Percentiles rank a stretch among this genome's conserved stretches.
Conservation (phyloP, 2,329 filamentous ascomycete species). For the Xylaria sp. region DNA sequence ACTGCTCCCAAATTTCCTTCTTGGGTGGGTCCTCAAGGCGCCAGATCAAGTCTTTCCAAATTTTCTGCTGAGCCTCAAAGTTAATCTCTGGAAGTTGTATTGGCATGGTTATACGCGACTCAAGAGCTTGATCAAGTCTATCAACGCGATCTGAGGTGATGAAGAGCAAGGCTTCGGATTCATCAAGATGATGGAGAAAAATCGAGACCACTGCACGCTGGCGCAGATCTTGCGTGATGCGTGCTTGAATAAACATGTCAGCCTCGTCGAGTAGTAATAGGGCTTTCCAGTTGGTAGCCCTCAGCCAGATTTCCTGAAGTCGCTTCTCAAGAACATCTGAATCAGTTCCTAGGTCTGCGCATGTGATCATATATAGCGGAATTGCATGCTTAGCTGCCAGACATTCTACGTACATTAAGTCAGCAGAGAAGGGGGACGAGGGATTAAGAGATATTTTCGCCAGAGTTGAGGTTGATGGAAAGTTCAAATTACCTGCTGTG, state of each 20-base stretch:
- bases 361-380: conserved; percentile 36
- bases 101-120: conserved; percentile 21
- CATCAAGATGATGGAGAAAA: conserved; percentile 35
- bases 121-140: conserved; percentile 19
- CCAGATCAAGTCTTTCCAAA: conserved; percentile 22
- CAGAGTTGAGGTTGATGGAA: neutral
- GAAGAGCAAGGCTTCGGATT: conserved; percentile 32
- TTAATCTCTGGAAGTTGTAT: conserved; percentile 17
- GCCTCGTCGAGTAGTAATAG: conserved; percentile 38
- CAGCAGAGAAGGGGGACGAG: neutral
- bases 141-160: conserved; percentile 29
- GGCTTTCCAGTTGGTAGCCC: conserved; percentile 37
- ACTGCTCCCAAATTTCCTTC: neutral
- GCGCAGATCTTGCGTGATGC: neutral
- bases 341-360: conserved; percentile 33
- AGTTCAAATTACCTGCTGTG: conserved; percentile 34
- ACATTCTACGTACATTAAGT: conserved; percentile 30
- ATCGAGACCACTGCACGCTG: conserved; percentile 27
- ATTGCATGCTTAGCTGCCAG: conserved; percentile 32
- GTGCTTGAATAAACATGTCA: conserved; percentile 32
- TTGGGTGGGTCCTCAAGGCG: conserved; percentile 16
- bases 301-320: conserved; percentile 28
- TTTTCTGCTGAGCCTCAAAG: conserved; percentile 19
- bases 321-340: conserved; percentile 28
- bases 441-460: neutral